phyloP scores from a whole-genome alignment of 352 stramenopile species.

The Thraustochytrium sp. region DNA sequence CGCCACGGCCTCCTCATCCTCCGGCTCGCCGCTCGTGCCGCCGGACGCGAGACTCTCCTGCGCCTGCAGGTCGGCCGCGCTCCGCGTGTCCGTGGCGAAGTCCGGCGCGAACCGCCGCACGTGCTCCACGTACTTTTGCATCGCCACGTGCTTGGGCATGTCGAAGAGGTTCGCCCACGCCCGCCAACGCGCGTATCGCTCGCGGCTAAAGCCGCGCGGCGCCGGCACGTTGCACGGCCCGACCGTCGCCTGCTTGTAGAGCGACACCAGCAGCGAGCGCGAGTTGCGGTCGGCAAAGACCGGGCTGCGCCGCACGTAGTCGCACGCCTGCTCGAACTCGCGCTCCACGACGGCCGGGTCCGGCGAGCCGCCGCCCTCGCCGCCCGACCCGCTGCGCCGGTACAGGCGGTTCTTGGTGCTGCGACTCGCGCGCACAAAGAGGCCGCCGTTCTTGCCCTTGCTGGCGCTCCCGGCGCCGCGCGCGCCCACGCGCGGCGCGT shows the following conservation, averaged over 20 bases:
- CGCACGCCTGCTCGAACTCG: conserved; percentile 7
- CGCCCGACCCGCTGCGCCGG: neutral
- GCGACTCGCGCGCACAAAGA: neutral
- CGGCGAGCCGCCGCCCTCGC: no score
- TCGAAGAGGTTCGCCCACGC: conserved; percentile 20
- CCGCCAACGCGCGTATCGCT: conserved; percentile 6
- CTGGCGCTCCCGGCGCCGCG: neutral
- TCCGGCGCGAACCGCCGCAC: neutral
- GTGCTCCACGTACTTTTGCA: conserved; percentile 25
- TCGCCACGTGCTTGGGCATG: neutral
- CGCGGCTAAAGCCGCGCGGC: neutral
- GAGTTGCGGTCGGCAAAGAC: neutral
- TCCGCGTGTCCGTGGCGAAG: neutral
- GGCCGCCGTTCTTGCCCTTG: neutral
- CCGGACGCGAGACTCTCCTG: neutral
- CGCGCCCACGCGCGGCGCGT: neutral
- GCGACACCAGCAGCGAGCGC: neutral
- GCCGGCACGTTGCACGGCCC: neutral
- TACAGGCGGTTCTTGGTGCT: neutral
- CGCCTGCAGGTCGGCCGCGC: neutral
- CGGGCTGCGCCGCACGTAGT: neutral
- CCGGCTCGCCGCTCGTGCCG: neutral
- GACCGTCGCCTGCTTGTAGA: conserved; percentile 11
- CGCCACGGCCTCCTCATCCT: neutral
- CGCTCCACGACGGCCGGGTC: neutral